Evolutionary conservation across 2,329 filamentous ascomycete species (phyloP).

Genomic region (Neophaeococcomyces aloes): DNA sequence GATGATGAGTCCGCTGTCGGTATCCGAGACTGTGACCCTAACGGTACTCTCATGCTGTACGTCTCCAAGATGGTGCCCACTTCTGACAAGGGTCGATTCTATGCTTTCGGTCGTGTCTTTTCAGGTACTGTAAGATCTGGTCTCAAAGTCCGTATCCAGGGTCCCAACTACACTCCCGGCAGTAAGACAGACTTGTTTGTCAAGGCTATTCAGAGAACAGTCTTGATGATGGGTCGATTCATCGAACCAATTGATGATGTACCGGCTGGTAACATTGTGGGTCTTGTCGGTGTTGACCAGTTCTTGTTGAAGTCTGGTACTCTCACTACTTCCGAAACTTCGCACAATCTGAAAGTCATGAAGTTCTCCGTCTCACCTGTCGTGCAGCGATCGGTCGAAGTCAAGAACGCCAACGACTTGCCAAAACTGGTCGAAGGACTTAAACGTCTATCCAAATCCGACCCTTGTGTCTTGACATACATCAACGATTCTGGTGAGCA

Average conservation of each 20-base stretch:
- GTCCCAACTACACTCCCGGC: constrained; percentile 94
- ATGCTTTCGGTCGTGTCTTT: constrained; percentile 99
- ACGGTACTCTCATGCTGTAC: constrained; percentile 98
- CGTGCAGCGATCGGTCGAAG: constrained; percentile 95
- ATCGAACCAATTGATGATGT: constrained; percentile 98
- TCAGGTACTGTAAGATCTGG: constrained; percentile 94
- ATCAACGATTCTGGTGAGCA: constrained; percentile 94
- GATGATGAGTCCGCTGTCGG: constrained; percentile 89
- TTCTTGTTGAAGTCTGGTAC: constrained; percentile 99
- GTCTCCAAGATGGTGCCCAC: constrained; percentile 99
- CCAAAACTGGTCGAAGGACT: constrained; percentile 99
- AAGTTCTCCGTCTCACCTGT: constrained; percentile 99
- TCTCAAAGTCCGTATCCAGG: constrained; percentile 99
- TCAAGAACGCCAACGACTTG: constrained; percentile 99
- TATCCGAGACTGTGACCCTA: constrained; percentile 97
- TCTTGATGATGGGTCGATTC: constrained; percentile 99
- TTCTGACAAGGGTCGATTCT: constrained; percentile 99
- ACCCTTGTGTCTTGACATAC: constrained; percentile 89
- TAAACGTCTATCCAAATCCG: constrained; percentile 99
- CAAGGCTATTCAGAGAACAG: constrained; percentile 99
- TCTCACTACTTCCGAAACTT: constrained; percentile 89
- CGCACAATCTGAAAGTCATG: constrained; percentile 99
- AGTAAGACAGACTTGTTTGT: constrained; percentile 99
- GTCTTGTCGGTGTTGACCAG: constrained; percentile 98
- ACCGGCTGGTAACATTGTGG: constrained; percentile 98